phyloP scores from a whole-genome alignment of 2,329 filamentous ascomycete genomes.

The Botrytis squamosa region DNA sequence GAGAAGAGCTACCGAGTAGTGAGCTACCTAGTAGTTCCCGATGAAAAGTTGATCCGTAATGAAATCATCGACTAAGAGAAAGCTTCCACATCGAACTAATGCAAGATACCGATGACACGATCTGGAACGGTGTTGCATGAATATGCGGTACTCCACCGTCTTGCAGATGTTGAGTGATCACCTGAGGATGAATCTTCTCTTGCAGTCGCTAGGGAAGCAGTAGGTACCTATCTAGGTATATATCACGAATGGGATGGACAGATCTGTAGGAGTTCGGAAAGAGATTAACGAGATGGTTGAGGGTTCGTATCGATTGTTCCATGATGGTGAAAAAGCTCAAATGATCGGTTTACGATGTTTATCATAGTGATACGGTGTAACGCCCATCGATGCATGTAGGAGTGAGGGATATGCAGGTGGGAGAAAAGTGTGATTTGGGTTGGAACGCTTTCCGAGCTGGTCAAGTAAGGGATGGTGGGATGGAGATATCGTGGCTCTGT shows the following conservation, averaged over 20 bases:
- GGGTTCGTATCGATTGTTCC: no score
- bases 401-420: background rate
- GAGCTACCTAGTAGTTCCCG: background rate
- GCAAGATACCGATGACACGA: conserved; percentile 17
- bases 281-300: background rate
- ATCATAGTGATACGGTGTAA: background rate
- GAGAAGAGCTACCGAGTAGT: background rate
- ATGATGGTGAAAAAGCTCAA: background rate
- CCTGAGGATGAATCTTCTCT: background rate
- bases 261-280: background rate
- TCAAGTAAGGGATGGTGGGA: background rate
- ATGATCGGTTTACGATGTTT: background rate
- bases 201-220: no score
- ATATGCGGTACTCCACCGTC: conserved; percentile 11
- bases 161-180: conserved; percentile 19
- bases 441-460: background rate
- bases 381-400: background rate
- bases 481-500: background rate
- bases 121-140: conserved; percentile 3
- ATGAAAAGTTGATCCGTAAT: background rate
- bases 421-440: background rate
- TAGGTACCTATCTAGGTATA: background rate
- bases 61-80: background rate
- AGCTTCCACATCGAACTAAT: conserved; percentile 16
- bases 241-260: background rate